Base-by-base conservation (phyloP, 495 filamentous ascomycete genomes). In the Glarea lozoyensis region DNA sequence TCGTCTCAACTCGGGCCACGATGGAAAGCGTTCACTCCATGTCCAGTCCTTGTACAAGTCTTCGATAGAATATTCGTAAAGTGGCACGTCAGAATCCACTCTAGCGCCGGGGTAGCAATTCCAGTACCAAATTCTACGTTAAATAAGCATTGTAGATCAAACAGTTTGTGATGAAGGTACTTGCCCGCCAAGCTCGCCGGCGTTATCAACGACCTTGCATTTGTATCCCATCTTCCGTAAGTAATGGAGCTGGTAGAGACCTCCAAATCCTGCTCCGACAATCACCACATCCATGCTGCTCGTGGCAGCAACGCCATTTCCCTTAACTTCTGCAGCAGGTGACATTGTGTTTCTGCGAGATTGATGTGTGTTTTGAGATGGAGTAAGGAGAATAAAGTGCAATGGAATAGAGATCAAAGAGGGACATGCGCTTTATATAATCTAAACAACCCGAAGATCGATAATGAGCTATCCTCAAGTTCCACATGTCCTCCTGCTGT, bases 191-290 rank as follows among this genome's bases (percentile, higher is more conserved):
- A 73, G 58, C 27, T 61, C 64, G 23, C 60, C 53, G 5, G 62
- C 72, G 6, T 61, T 60, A 40, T 77, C 74, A 22, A 72, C 49
- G 5, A 69, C 60, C 37, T 64, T 63, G 22, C 57, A 60, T 6
- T 61, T 59, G 38, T 67, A 59, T 22, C 69, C 68, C 13, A 60
- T 55, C 21, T 68, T 49, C 5, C 64, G 58, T 2, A 76, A 53
- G 13, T 60, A 50, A 27, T 65, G 59, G 10, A 71, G 57, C 12
- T 56, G 48, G 46, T 64, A 69, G 25, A 72, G 35, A 0, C 72
- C 72, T 6, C 59, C 62, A 27, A 78, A 64, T 1, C 73, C 73
- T 1, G 67, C 71, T 3, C 73, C 73, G 10, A 78, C 60, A 42
- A 75, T 67, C 19, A 76, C n/a, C 10, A 44, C 41, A 37, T 47